Evolutionary conservation across 2,329 filamentous ascomycete genomes (phyloP).

Genomic region (Fusarium devonianum): DNA sequence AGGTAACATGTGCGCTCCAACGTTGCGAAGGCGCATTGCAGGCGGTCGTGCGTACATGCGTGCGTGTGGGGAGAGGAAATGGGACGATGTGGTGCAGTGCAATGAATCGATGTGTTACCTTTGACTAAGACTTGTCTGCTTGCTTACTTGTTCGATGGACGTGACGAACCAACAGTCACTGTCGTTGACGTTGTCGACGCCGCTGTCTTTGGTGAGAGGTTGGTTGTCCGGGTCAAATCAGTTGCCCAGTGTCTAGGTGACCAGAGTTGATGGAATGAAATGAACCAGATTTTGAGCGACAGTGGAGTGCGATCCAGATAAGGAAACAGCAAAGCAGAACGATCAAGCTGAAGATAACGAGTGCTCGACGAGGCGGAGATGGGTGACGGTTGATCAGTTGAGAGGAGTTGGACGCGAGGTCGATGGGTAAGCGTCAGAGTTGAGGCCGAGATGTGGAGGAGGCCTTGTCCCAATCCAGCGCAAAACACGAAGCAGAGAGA

Average conservation of each 20-base stretch:
- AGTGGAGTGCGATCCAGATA: slow-evolving; percentile 2
- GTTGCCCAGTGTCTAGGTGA: slow-evolving; percentile 19
- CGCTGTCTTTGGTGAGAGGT: slow-evolving; percentile 11
- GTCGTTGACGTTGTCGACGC: not conserved
- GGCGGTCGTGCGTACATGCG: slow-evolving; percentile 24
- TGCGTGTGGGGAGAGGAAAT: slow-evolving; percentile 21
- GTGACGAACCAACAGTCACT: slow-evolving; percentile 6
- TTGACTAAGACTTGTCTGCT: slow-evolving; percentile 12
- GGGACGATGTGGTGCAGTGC: slow-evolving; percentile 19
- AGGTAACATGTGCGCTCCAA: slow-evolving; percentile 13
- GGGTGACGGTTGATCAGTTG: slow-evolving; percentile 11
- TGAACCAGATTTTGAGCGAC: slow-evolving; percentile 11
- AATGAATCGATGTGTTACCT: slow-evolving; percentile 21
- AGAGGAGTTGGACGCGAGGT: slow-evolving; percentile 12
- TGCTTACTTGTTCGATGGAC: slow-evolving; percentile 14
- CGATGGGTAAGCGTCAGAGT: slow-evolving; percentile 8
- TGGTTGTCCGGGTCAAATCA: slow-evolving; percentile 20
- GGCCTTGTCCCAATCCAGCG: slow-evolving; percentile 20
- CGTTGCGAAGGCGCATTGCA: slow-evolving; percentile 15
- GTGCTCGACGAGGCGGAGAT: slow-evolving; percentile 15
- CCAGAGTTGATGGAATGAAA: slow-evolving; percentile 29
- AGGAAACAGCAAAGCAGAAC: slow-evolving; percentile 9
- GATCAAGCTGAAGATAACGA: slow-evolving; percentile 10
- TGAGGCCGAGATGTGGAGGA: slow-evolving; percentile 12
- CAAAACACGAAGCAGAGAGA: slow-evolving; percentile 17